phyloP scores from a whole-genome alignment of 2,329 filamentous ascomycete species.

The Pseudogymnoascus sp. region DNA sequence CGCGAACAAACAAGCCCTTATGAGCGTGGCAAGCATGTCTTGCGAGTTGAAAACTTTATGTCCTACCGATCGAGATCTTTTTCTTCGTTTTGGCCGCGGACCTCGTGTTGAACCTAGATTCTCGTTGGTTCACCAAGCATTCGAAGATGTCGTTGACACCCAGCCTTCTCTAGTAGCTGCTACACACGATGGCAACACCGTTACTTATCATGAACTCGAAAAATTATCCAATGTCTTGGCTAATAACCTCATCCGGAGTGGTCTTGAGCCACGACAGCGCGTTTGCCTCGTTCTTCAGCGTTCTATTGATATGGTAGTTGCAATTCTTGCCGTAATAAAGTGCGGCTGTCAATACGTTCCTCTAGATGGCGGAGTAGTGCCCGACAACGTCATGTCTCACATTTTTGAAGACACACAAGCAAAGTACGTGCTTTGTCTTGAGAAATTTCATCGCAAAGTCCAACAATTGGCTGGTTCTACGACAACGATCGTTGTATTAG shows the following conservation, averaged over 20 bases:
- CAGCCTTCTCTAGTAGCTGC: constrained; percentile 35
- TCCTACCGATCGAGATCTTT: constrained; percentile 21
- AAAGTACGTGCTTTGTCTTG: constrained; percentile 41
- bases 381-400: constrained; percentile 40
- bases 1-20: not conserved
- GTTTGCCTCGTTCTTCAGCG: constrained; percentile 50
- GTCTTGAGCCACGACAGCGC: constrained; percentile 38
- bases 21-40: constrained; percentile 13
- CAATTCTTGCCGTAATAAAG: constrained; percentile 48
- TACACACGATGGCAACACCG: constrained; percentile 29
- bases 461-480: constrained; percentile 15
- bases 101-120: constrained; percentile 28
- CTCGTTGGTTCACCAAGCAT: constrained; percentile 26
- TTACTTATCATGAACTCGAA: constrained; percentile 42
- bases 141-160: constrained; percentile 28
- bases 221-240: constrained; percentile 36
- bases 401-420: constrained; percentile 42
- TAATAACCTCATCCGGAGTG: constrained; percentile 31
- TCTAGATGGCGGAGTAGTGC: constrained; percentile 47
- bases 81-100: constrained; percentile 26
- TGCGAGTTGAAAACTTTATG: constrained; percentile 22
- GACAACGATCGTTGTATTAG: constrained; percentile 15
- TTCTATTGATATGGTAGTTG: constrained; percentile 49
- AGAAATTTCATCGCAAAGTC: constrained; percentile 27
- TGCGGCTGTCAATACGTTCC: constrained; percentile 53